Conservation (phyloP, 2,329 filamentous ascomycete genomes). For the Cercospora janseana region DNA sequence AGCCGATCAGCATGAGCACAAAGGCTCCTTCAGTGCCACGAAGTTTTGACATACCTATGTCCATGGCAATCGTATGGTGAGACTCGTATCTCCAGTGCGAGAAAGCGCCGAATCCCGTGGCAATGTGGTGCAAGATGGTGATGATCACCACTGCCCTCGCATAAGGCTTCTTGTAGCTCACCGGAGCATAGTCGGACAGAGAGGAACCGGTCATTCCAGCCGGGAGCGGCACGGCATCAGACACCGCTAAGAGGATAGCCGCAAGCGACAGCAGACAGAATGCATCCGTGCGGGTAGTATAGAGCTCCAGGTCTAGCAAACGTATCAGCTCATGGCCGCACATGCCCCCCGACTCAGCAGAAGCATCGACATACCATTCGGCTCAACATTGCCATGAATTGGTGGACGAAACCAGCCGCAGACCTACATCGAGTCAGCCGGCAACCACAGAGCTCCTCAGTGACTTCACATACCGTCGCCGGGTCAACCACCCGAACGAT, state of each 20-base stretch:
- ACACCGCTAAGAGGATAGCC: constrained; percentile 34
- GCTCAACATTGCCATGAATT: constrained; percentile 25
- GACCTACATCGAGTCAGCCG: constrained; percentile 1
- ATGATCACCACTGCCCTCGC: constrained; percentile 35
- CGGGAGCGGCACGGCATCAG: constrained; percentile 35
- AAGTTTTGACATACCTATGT: constrained; percentile 29
- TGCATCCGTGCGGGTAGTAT: constrained; percentile 40
- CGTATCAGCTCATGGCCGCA: no score
- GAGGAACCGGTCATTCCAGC: constrained; percentile 24
- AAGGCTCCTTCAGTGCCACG: neutral
- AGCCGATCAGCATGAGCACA: neutral
- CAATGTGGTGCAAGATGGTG: constrained; percentile 39
- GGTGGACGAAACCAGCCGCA: constrained; percentile 38
- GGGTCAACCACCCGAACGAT: constrained; percentile 37
- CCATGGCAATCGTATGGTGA: constrained; percentile 39
- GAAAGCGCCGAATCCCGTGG: constrained; percentile 37
- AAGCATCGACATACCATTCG: constrained; percentile 28
- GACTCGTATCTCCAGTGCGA: constrained; percentile 34
- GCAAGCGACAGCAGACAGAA: constrained; percentile 38
- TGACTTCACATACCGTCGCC: constrained; percentile 30
- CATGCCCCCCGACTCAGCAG: no score
- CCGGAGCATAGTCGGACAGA: constrained; percentile 19
- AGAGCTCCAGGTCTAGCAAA: constrained; percentile 42
- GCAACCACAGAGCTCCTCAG: neutral
- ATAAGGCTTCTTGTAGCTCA: constrained; percentile 34